phyloP scores from a whole-genome alignment of 768 basidiomycete genomes.

The Lactarius pseudohatsudake region DNA sequence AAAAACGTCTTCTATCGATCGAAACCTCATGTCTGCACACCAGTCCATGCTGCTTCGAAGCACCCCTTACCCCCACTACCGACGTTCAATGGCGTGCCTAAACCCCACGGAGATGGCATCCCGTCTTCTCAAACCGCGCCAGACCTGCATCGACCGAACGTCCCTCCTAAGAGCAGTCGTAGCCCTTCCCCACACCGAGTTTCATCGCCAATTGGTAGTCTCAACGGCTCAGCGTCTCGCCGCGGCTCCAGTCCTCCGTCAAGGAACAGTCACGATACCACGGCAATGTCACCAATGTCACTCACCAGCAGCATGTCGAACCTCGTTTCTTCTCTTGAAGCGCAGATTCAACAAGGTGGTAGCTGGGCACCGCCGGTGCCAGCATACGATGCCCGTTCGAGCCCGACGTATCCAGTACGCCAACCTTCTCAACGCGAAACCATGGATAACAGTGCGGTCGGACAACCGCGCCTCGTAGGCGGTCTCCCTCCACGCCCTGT shows the following conservation, averaged over 20 bases:
- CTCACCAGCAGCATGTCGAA: constrained; percentile 30
- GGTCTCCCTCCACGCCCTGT: constrained; percentile 3
- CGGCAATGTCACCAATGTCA: constrained; percentile 9
- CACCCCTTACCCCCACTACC: constrained; percentile 70
- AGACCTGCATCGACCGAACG: constrained; percentile 18
- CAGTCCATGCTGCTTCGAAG: constrained; percentile 45
- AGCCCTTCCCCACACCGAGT: constrained; percentile 31
- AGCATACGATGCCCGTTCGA: constrained; percentile 30
- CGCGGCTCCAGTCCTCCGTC: constrained; percentile 19
- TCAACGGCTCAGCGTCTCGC: constrained; percentile 1
- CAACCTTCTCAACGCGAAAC: constrained; percentile 31
- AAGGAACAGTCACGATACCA: constrained; percentile 22
- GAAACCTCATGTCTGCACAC: not conserved
- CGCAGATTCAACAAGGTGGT: constrained; percentile 35
- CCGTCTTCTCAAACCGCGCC: constrained; percentile 29
- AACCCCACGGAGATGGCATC: constrained; percentile 12
- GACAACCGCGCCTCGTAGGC: not conserved
- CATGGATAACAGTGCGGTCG: constrained; percentile 1
- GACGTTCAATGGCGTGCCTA: constrained; percentile 36
- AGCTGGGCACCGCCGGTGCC: constrained; percentile 27
- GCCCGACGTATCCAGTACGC: constrained; percentile 29
- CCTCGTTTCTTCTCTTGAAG: constrained; percentile 34
- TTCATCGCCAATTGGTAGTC: constrained; percentile 28
- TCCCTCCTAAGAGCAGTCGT: constrained; percentile 15
- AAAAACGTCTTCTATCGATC: not conserved